These are phyloP conservation scores for Yueomyces sp. DNA, from an alignment of 805 yeast species.

Conservation along the genomic window DNA sequence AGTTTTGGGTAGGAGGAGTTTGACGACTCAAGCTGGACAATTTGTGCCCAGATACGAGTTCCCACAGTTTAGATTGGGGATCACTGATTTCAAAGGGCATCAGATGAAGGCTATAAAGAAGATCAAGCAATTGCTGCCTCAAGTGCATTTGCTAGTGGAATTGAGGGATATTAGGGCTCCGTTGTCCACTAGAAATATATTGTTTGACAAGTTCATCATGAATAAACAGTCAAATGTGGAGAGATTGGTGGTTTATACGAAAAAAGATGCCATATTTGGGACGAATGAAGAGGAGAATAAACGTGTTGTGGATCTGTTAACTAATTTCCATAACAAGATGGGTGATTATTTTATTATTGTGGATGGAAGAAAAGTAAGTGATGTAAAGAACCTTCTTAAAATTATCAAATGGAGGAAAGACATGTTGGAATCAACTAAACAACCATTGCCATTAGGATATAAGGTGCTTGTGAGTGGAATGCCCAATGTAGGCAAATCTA, in stretches of 20 bases:
- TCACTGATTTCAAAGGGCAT: slow-evolving; percentile 83
- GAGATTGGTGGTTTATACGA: slow-evolving; percentile 51
- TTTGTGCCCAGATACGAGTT: slow-evolving; percentile 51
- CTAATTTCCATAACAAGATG: slow-evolving; percentile 33
- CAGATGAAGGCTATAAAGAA: slow-evolving; percentile 65
- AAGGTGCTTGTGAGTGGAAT: slow-evolving; percentile 73
- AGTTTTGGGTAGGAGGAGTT: too few species aligned
- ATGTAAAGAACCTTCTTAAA: slow-evolving; percentile 38
- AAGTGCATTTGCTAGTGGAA: slow-evolving; percentile 70
- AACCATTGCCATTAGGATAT: slow-evolving; percentile 76
- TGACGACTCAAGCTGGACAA: not conserved
- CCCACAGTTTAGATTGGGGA: slow-evolving; percentile 55
- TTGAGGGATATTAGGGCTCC: slow-evolving; percentile 88
- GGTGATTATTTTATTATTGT: slow-evolving; percentile 37
- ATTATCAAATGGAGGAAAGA: slow-evolving; percentile 33
- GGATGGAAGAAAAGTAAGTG: slow-evolving; percentile 40
- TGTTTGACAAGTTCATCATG: slow-evolving; percentile 55
- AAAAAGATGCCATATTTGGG: slow-evolving; percentile 44
- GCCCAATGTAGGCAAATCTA: slow-evolving; percentile 97
- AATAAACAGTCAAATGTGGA: slow-evolving; percentile 24
- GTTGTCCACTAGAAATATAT: slow-evolving; percentile 60
- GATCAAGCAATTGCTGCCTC: slow-evolving; percentile 59
- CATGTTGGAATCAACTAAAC: slow-evolving; percentile 23
- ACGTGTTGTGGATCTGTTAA: slow-evolving; percentile 17
- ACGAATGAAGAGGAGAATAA: slow-evolving; percentile 2